phyloP scores from a whole-genome alignment of 306 rosid species.

The Trifolium dubium region DNA sequence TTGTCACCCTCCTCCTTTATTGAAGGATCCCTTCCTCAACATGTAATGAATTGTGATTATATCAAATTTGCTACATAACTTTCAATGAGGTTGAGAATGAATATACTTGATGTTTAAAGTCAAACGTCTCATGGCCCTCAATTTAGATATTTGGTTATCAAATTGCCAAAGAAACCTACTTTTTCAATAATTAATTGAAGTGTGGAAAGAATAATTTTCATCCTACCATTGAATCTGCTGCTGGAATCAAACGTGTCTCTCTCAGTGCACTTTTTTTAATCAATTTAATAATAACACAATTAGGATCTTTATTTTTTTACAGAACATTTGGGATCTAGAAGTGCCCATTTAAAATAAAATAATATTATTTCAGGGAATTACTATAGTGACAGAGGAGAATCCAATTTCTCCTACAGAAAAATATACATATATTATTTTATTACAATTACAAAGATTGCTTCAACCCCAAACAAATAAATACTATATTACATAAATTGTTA shows the following conservation, averaged over 20 bases:
- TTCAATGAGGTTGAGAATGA: background rate
- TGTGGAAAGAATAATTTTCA: background rate
- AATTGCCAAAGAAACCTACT: background rate
- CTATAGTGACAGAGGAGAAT: constrained; percentile 27
- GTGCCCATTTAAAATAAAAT: constrained; percentile 4
- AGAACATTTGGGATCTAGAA: constrained; percentile 13
- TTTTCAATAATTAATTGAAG: background rate
- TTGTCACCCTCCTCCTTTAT: background rate
- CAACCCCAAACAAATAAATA: constrained; percentile 36
- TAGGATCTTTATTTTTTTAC: background rate
- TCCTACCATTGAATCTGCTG: background rate
- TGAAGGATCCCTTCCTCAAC: background rate
- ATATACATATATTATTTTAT: constrained; percentile 30
- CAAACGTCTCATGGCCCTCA: constrained; percentile 15
- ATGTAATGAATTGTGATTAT: background rate
- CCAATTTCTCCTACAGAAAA: constrained; percentile 19
- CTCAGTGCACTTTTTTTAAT: background rate
- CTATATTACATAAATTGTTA: constrained; percentile 4
- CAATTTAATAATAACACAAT: background rate
- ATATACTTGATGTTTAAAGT: background rate
- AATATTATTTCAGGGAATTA: background rate
- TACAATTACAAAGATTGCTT: constrained; percentile 35
- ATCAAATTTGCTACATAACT: background rate
- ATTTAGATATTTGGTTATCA: background rate
- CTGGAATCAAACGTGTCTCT: background rate